Evolutionary conservation across 2,329 filamentous ascomycete genomes (phyloP).

Genomic region (Elsinoe necatrix): DNA sequence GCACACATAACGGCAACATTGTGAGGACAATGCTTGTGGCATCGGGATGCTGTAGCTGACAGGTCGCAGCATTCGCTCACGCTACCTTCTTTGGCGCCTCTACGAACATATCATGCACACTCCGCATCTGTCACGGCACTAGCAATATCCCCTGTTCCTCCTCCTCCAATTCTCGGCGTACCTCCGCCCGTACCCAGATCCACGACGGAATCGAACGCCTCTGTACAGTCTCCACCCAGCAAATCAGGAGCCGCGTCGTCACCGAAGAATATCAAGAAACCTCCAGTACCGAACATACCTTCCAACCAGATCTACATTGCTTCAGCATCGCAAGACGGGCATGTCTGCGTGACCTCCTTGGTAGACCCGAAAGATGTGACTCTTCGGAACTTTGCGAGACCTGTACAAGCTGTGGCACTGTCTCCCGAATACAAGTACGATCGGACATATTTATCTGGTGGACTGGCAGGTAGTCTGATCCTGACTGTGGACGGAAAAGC

Average conservation of each 20-base stretch:
- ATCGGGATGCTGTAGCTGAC: constrained; percentile 1
- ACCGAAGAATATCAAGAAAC: constrained; percentile 33
- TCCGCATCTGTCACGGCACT: constrained; percentile 82
- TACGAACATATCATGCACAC: constrained; percentile 87
- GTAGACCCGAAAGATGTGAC: constrained; percentile 84
- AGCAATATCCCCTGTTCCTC: constrained; percentile 80
- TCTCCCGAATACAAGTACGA: constrained; percentile 92
- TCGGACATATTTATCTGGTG: constrained; percentile 81
- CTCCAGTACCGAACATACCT: constrained; percentile 59
- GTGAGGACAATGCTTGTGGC: constrained; percentile 45
- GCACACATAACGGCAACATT: constrained; percentile 94
- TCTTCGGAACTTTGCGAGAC: constrained; percentile 84
- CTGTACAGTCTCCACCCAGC: constrained; percentile 14
- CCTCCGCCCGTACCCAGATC: background rate
- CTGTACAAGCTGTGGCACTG: constrained; percentile 84
- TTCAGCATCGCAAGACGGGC: constrained; percentile 89
- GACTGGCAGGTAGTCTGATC: constrained; percentile 77
- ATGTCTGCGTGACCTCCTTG: constrained; percentile 84
- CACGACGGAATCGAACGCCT: background rate
- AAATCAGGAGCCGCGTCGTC: constrained; percentile 6
- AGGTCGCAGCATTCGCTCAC: constrained; percentile 68
- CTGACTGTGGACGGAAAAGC: constrained; percentile 72
- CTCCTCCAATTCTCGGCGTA: constrained; percentile 35
- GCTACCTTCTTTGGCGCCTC: constrained; percentile 67
- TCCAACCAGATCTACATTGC: constrained; percentile 91